Evolutionary conservation across 257 asterid genomes (phyloP), one percentile per base, ranked within the genome.

Genomic region (Forsythia viridissima): DNA sequence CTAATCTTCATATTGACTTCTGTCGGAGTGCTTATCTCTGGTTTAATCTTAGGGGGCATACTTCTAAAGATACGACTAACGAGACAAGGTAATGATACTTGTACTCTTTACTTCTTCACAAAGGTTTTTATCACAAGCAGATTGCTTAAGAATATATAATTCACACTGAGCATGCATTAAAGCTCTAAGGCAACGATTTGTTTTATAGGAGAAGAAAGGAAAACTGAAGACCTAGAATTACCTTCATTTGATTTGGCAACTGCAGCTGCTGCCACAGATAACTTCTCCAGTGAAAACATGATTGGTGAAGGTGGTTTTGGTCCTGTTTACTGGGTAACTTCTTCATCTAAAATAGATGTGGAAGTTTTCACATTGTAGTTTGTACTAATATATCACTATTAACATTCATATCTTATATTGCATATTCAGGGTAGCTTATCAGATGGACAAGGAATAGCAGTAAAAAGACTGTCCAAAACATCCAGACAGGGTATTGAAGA

Each of bases 231-330:
- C 63, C 12, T 84, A 7, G 90, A 88, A n/a, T 76, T 86, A 15
- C 88, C 90, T 24, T 57, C 78, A 8, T 83, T 86, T 57, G 44
- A 81, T 38, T 52, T 79, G 69, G 82, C 65, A 12, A 78, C 76
- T n/a, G 57, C 86, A 46, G 21, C 61, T 69, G 81, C 71, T 15
- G 88, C 91, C 6, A 84, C 91, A 8, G 77, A 82, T 40, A 80
- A 82, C 70, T 88, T 88, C 68, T 80, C 90, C 71, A 6, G n/a
- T 3, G 82, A 77, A 12, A 88, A 88, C 38, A 39, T 79, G 8
- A 70, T 87, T 3, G 89, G 89, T 9, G 78, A 79, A 70, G 91
- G 92, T 16, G 92, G 92, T 5, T 88, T 86, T 71, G 92, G 90
- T 36, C 82, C 82, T 21, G 90, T 88, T 55, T 87, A 87, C 82